phyloP scores from a whole-genome alignment of 306 rosid genomes.

The Cucumis hystrix region DNA sequence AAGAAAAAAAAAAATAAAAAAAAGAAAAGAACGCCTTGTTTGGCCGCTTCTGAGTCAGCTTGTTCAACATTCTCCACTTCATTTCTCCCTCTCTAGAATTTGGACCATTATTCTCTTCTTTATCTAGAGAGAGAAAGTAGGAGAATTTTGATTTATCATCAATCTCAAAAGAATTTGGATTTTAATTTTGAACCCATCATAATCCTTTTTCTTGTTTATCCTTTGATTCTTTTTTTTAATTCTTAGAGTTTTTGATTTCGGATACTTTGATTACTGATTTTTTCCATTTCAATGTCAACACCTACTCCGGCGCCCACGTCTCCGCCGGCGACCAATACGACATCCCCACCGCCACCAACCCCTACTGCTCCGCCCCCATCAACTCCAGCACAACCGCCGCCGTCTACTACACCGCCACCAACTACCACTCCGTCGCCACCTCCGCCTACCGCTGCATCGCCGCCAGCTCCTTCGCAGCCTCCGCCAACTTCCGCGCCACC shows the following conservation, averaged over 20 bases:
- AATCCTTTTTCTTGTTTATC: background rate
- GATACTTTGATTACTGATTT: background rate
- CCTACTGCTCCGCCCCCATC: slow-evolving; percentile 23
- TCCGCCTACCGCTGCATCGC: slow-evolving; percentile 10
- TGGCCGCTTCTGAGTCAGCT: background rate
- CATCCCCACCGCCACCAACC: slow-evolving; percentile 12
- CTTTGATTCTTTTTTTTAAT: background rate
- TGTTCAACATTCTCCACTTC: background rate
- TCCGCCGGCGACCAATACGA: slow-evolving; percentile 26
- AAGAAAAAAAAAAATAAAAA: background rate
- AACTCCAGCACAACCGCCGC: slow-evolving; percentile 15
- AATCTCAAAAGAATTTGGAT: background rate
- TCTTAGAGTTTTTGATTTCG: background rate
- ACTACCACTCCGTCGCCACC: slow-evolving; percentile 12
- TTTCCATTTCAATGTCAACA: slow-evolving; percentile 27
- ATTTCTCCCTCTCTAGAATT: slow-evolving; percentile 3
- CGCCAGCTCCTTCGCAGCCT: slow-evolving; percentile 7
- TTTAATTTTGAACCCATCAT: background rate
- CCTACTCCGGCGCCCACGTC: slow-evolving; percentile 42
- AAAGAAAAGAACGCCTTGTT: background rate
- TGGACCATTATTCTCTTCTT: slow-evolving; percentile 7
- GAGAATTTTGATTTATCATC: background rate
- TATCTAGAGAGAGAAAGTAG: slow-evolving; percentile 17
- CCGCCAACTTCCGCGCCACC: slow-evolving; percentile 15
- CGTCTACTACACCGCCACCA: slow-evolving; percentile 15